These are phyloP conservation scores for Rubus idaeus DNA, from an alignment of 306 rosid genomes.

Conservation along the genomic window DNA sequence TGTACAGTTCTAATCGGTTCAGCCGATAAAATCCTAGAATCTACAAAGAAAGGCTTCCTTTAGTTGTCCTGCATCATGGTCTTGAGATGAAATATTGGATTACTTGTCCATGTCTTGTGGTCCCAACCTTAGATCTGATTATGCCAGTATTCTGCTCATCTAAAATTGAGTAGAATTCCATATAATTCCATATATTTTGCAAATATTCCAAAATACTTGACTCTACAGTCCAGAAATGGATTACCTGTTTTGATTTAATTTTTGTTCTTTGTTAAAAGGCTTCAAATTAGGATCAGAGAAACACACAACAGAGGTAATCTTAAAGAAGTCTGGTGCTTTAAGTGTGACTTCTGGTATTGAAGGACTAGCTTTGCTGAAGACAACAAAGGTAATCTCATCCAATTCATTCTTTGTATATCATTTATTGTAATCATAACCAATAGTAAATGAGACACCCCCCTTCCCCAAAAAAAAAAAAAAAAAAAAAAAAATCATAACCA, in stretches of 20 bases:
- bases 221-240: background rate
- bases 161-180: background rate
- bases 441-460: no score
- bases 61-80: background rate
- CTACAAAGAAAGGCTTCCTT: background rate
- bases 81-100: background rate
- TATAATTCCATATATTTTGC: background rate
- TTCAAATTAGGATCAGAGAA: slow-evolving; percentile 93
- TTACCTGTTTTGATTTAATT: slow-evolving; percentile 14
- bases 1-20: background rate
- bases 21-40: background rate
- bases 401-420: background rate
- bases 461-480: no score
- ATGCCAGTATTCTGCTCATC: background rate
- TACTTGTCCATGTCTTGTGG: background rate
- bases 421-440: background rate
- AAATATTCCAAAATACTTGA: background rate
- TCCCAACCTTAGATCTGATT: background rate
- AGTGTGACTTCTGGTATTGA: slow-evolving; percentile 82
- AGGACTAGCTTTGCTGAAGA: slow-evolving; percentile 75
- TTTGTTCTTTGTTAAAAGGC: slow-evolving; percentile 45
- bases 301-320: slow-evolving; percentile 71
- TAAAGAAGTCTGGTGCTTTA: slow-evolving; percentile 63
- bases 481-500: background rate
- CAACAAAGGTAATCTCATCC: slow-evolving; percentile 61